Evolutionary conservation across 768 basidiomycete genomes (phyloP), one percentile per base, ranked within the genome.

Genomic region (Pulveroboletus sp.): DNA sequence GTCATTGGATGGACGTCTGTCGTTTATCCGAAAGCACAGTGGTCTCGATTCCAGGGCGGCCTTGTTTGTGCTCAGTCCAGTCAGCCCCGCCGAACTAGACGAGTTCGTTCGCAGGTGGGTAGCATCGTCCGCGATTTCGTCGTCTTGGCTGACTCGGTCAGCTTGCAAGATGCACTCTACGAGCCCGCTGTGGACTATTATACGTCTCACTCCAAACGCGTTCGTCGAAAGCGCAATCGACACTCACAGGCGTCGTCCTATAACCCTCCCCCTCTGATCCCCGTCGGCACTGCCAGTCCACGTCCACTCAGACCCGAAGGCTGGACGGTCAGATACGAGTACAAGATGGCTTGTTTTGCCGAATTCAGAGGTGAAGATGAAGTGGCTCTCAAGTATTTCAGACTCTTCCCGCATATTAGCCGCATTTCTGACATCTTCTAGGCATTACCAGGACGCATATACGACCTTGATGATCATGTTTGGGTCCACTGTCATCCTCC

Each of bases 241-340:
- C 85, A 93, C 62, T 81, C 87, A 0, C 86, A 86, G 60, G 57
- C 71, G 9, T 73, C 79, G 5, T 66, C 78, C 2, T 80, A 83
- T 55, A 65, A 67, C 19, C 65, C 61, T 14, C 72, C 73, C n/a
- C 71, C 80, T 4, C 58, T 76, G n/a, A 68, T 74, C 19, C 75
- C 78, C 4, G 49, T 77, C 8, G 79, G 75, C 6, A 29, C 57
- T 17, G 50, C 67, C 4, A 55, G 20, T 22, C 67, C 78, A 1
- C 80, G 84, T 16, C 82, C 86, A 1, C 71, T 96, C 5, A 75
- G 88, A 24, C 80, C 86, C 1, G 85, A 91, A 67, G 94, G 94
- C 0, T 99, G 94, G 95, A 91, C 89, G 0, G 93, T 95, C 17
- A 76, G 96, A 26, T 97, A 97, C 62, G 94, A 97, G 64, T 98